Percentiles rank a stretch among this genome's conserved stretches.
phyloP scores from a whole-genome alignment of 2,329 filamentous ascomycete species.

The Chrysoporthe cubensis region DNA sequence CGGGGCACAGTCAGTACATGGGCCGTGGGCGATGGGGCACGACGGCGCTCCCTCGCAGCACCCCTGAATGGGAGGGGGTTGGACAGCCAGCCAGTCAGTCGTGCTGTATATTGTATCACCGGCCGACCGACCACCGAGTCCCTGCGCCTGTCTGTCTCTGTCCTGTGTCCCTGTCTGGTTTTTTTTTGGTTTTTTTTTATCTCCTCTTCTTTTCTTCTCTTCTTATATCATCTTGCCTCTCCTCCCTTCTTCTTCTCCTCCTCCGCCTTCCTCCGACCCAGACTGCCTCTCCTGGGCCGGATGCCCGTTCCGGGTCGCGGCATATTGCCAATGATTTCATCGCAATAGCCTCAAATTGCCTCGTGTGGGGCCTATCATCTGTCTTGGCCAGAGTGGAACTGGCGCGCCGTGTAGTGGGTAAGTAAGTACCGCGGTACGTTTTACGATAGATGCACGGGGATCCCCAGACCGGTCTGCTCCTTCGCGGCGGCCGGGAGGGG shows the following conservation, averaged over 20 bases:
- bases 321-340: constrained; percentile 6
- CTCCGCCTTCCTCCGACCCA: background rate
- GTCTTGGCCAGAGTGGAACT: background rate
- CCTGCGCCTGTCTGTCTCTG: too few species aligned
- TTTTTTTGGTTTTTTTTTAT: background rate
- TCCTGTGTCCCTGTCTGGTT: too few species aligned
- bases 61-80: background rate
- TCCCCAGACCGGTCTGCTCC: background rate
- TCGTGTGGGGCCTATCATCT: background rate
- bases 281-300: too few species aligned
- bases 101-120: background rate
- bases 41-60: background rate
- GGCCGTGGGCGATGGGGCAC: background rate
- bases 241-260: background rate
- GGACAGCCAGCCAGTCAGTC: background rate
- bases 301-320: background rate
- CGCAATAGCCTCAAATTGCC: constrained; percentile 6
- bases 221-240: background rate
- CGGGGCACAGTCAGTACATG: background rate
- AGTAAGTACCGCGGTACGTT: background rate
- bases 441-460: background rate
- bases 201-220: background rate
- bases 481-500: background rate
- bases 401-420: background rate
- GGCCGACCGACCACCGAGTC: background rate